These are phyloP conservation scores for Hyaloscypha finlandica DNA, from an alignment of 495 filamentous ascomycete species.

Conservation along the genomic window DNA sequence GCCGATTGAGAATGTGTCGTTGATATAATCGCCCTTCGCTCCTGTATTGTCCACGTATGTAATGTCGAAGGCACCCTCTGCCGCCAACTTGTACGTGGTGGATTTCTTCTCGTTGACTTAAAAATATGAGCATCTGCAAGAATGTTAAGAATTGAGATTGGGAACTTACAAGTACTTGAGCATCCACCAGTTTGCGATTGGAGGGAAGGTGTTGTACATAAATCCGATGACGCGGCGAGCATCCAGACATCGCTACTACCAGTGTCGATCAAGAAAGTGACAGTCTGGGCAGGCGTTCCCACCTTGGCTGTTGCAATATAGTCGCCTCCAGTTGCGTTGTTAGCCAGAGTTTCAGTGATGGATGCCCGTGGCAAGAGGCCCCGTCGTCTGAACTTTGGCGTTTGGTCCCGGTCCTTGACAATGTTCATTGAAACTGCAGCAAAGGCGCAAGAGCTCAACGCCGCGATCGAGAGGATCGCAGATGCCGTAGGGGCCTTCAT, in stretches of 20 bases:
- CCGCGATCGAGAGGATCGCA: constrained; percentile 13
- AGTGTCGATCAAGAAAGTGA: constrained; percentile 64
- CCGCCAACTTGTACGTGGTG: constrained; percentile 67
- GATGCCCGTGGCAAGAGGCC: constrained; percentile 12
- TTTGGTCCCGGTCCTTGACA: constrained; percentile 1
- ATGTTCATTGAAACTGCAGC: constrained; percentile 20
- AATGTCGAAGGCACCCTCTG: constrained; percentile 70
- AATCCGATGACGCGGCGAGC: constrained; percentile 41
- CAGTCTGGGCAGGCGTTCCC: constrained; percentile 67
- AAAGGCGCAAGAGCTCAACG: constrained; percentile 13
- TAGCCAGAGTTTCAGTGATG: constrained; percentile 21
- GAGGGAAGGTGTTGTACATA: constrained; percentile 40
- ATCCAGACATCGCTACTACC: constrained; percentile 90
- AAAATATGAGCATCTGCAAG: constrained; percentile 6
- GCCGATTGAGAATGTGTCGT: constrained; percentile 72
- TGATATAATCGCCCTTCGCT: constrained; percentile 71
- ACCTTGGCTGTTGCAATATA: constrained; percentile 71
- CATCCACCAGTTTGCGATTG: constrained; percentile 37
- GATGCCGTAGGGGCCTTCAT: constrained; percentile 17
- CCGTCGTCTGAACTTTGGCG: background rate
- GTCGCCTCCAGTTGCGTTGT: constrained; percentile 47
- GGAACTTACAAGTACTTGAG: constrained; percentile 24
- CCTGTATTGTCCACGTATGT: constrained; percentile 74
- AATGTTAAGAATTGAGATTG: background rate
- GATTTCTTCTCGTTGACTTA: constrained; percentile 58